Conservation (phyloP, 75 land plant species). For the Pinus taeda region DNA sequence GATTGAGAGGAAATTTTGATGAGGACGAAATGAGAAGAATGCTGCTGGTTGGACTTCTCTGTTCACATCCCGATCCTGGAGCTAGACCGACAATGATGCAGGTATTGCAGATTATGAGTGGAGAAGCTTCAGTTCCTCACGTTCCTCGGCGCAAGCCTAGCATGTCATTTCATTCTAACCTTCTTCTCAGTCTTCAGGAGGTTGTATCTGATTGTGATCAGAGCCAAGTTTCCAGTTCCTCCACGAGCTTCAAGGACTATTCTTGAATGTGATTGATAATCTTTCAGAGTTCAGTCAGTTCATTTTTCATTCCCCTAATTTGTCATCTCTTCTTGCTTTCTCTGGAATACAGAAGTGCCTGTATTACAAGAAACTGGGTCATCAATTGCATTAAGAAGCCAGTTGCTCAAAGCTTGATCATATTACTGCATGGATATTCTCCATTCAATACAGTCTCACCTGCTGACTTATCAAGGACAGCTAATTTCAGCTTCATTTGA, state of each 20-base stretch:
- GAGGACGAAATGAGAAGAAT: slow-evolving; percentile 62
- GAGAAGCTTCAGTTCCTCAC: slow-evolving; percentile 61
- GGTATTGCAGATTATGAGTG: slow-evolving; percentile 72
- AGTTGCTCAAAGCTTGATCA: background rate
- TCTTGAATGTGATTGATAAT: background rate
- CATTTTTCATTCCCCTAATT: background rate
- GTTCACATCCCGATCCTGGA: slow-evolving; percentile 81
- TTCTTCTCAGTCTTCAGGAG: slow-evolving; percentile 65
- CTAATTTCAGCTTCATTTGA: background rate
- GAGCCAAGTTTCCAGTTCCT: slow-evolving; percentile 19
- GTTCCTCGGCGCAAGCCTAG: slow-evolving; percentile 70
- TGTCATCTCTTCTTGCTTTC: slow-evolving; percentile 3
- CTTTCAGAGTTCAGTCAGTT: background rate
- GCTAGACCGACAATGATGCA: slow-evolving; percentile 72
- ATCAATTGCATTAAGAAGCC: background rate
- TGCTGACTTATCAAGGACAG: background rate
- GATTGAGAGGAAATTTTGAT: slow-evolving; percentile 57
- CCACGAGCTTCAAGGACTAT: slow-evolving; percentile 15
- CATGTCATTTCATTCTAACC: slow-evolving; percentile 50
- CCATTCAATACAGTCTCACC: background rate
- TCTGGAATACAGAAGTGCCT: background rate
- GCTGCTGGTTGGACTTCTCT: slow-evolving; percentile 70
- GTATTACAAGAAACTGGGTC: background rate
- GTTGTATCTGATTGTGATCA: slow-evolving; percentile 67
- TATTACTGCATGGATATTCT: background rate